Evolutionary conservation across 495 filamentous ascomycete species (phyloP).

Genomic region (Daldinia grandis): DNA sequence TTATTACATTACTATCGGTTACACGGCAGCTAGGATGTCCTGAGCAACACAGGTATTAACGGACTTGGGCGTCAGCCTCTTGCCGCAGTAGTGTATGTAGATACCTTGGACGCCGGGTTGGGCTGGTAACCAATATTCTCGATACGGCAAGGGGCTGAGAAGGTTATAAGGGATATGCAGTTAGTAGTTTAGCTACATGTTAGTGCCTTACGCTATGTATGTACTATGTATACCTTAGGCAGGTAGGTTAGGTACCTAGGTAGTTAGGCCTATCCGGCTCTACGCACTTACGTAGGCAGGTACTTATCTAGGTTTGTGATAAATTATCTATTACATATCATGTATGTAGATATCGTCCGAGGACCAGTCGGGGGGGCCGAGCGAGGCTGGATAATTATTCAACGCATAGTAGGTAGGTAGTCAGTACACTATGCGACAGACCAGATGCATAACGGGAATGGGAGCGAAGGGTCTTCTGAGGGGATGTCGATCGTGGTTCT

Average conservation of each 20-base stretch:
- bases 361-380: conserved; percentile 11
- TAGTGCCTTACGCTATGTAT: no score
- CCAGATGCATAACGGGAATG: conserved; percentile 8
- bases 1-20: conserved; percentile 34
- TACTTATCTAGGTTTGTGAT: no score
- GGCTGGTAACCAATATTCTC: neutral
- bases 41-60: neutral
- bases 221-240: no score
- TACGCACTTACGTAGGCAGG: neutral
- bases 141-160: neutral
- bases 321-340: no score
- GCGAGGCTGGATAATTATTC: conserved; percentile 13
- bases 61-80: conserved; percentile 15
- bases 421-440: conserved; percentile 18
- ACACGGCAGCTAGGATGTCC: conserved; percentile 26
- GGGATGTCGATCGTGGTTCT: conserved; percentile 10
- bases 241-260: no score
- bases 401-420: neutral
- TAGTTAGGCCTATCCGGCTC: conserved; percentile 4
- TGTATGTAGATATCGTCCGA: neutral
- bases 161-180: no score
- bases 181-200: no score
- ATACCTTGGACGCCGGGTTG: neutral
- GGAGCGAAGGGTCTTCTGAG: neutral
- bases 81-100: neutral